Percentiles rank a stretch among this genome's conserved stretches.
Evolutionary conservation across 495 filamentous ascomycete species (phyloP).

Genomic region (Penicillium cinerascens): DNA sequence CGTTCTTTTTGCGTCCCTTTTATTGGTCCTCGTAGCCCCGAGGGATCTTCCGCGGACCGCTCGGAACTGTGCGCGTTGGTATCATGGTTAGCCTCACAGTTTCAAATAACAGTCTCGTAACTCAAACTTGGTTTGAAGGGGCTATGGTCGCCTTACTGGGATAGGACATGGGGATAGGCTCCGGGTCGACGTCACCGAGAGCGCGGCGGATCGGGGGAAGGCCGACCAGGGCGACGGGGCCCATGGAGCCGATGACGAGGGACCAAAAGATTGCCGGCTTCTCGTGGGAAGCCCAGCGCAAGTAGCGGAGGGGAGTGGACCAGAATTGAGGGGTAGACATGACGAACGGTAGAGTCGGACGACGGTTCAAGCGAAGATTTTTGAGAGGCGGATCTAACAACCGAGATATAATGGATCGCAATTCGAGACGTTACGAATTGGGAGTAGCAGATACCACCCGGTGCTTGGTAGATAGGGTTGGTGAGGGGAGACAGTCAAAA

Average conservation of each 20-base stretch:
- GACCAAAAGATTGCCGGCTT: conserved; percentile 88
- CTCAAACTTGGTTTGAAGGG: neutral
- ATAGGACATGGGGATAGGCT: conserved; percentile 81
- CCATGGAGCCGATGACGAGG: conserved; percentile 63
- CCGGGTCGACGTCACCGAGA: conserved; percentile 67
- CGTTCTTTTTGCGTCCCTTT: conserved; percentile 4
- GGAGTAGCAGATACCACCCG: conserved; percentile 1
- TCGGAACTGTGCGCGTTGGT: conserved; percentile 57
- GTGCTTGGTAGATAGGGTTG: conserved; percentile 9
- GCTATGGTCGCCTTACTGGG: conserved; percentile 60
- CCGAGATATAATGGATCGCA: neutral
- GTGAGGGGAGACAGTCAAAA: conserved; percentile 13
- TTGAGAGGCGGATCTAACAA: neutral
- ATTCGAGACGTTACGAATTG: conserved; percentile 1
- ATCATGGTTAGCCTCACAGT: conserved; percentile 5
- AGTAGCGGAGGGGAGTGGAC: conserved; percentile 72
- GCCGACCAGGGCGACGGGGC: conserved; percentile 63
- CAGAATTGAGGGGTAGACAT: conserved; percentile 82
- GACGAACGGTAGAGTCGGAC: conserved; percentile 22
- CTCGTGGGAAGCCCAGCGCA: conserved; percentile 80
- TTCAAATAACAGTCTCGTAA: neutral
- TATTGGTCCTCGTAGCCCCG: conserved; percentile 72
- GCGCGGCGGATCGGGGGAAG: conserved; percentile 65
- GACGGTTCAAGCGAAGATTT: conserved; percentile 12
- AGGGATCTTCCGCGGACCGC: conserved; percentile 66